A percentile compares a stretch with the other conserved stretches of the same genome.
Conservation (phyloP, 371 early-diverging fungal species). For the Coemansia linderi region DNA sequence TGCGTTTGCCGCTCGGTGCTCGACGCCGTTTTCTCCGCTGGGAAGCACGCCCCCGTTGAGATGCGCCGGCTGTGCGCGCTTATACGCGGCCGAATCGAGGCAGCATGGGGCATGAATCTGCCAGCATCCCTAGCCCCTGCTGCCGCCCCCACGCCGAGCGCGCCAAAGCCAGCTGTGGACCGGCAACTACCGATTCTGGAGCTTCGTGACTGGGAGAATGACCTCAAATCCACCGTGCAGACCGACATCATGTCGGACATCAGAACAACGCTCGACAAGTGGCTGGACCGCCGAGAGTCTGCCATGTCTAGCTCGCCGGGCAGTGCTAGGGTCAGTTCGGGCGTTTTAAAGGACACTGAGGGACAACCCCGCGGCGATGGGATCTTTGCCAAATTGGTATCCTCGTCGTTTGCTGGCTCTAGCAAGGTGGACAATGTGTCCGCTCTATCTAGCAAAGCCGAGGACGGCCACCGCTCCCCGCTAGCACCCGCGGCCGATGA, state of each 20-base stretch:
- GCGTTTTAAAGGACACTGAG: not conserved
- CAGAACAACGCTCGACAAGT: constrained; percentile 39
- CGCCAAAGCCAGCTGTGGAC: not conserved
- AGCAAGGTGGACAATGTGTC: constrained; percentile 20
- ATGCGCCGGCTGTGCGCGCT: constrained; percentile 46
- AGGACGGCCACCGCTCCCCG: constrained; percentile 6
- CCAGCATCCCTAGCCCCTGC: constrained; percentile 15
- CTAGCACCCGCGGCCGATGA: constrained; percentile 19
- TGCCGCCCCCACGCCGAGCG: not conserved
- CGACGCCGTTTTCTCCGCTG: constrained; percentile 47
- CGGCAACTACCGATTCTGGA: constrained; percentile 34
- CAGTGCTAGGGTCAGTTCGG: not conserved
- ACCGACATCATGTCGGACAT: constrained; percentile 50
- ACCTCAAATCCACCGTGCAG: constrained; percentile 40
- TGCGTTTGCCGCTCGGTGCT: constrained; percentile 44
- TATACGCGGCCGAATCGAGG: constrained; percentile 42
- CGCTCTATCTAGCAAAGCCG: not conserved
- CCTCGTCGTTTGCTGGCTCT: constrained; percentile 29
- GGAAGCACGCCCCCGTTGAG: constrained; percentile 42
- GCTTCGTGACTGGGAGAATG: constrained; percentile 41
- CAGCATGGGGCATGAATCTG: constrained; percentile 31
- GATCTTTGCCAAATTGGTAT: constrained; percentile 16
- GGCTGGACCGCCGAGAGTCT: constrained; percentile 32
- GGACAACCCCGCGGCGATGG: not conserved
- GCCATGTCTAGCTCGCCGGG: constrained; percentile 8